A percentile compares a stretch with the other conserved stretches of the same genome.
phyloP scores from a whole-genome alignment of 371 early-diverging fungal genomes.

The Apophysomyces variabilis region DNA sequence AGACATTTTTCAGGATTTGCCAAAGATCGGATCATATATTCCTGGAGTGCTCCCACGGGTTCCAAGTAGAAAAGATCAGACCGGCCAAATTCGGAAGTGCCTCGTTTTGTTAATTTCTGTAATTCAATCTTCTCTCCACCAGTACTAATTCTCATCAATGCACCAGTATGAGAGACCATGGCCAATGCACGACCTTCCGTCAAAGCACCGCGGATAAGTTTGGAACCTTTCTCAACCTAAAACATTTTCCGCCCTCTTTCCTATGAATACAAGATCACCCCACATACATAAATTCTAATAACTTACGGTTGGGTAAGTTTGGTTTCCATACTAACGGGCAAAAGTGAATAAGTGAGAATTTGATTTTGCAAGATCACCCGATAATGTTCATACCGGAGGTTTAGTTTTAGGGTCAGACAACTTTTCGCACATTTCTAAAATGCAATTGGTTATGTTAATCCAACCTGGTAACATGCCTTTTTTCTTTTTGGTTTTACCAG shows the following conservation, averaged over 20 bases:
- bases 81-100: neutral
- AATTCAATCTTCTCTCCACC: slow-evolving; percentile 9
- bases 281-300: neutral
- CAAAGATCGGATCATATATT: slow-evolving; percentile 24
- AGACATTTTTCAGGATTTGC: slow-evolving; percentile 19
- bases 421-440: slow-evolving; percentile 29
- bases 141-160: neutral
- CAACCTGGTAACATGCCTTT: no score
- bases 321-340: slow-evolving; percentile 26
- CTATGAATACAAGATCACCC: neutral
- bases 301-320: slow-evolving; percentile 23
- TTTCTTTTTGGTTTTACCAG: slow-evolving; percentile 12
- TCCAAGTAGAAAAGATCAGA: slow-evolving; percentile 10
- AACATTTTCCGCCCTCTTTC: neutral
- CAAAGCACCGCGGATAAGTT: slow-evolving; percentile 25
- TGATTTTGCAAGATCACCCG: neutral
- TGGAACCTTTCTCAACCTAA: slow-evolving; percentile 23
- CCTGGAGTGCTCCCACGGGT: slow-evolving; percentile 13
- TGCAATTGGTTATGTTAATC: no score
- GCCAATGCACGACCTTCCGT: slow-evolving; percentile 26
- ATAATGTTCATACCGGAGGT: slow-evolving; percentile 21
- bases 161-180: slow-evolving; percentile 8
- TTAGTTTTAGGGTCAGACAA: slow-evolving; percentile 26
- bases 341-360: neutral
- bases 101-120: slow-evolving; percentile 6